These are phyloP conservation scores for Aquilaria sinensis DNA, from an alignment of 345 rosid genomes.

Conservation along the genomic window DNA sequence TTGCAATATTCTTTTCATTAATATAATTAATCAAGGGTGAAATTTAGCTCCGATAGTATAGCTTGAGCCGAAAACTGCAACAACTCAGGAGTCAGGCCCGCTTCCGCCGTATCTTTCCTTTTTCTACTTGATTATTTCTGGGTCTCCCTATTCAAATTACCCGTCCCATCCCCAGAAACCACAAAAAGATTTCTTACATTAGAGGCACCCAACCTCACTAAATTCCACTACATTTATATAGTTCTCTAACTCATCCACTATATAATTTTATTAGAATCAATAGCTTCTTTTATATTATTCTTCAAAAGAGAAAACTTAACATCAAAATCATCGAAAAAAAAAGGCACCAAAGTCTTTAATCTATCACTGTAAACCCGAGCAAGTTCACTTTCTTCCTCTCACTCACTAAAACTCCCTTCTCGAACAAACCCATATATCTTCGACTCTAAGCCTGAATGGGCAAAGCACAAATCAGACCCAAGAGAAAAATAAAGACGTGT, in stretches of 20 bases:
- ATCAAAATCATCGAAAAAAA: conserved; percentile 38
- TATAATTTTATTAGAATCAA: conserved; percentile 37
- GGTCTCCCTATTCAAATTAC: conserved; percentile 24
- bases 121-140: conserved; percentile 26
- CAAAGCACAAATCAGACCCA: conserved; percentile 48
- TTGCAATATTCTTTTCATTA: no score
- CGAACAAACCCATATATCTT: conserved; percentile 43
- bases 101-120: conserved; percentile 32
- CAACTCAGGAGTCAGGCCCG: conserved; percentile 25
- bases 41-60: no score
- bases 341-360: conserved; percentile 25
- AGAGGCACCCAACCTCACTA: conserved; percentile 30
- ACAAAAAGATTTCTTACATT: conserved; percentile 28
- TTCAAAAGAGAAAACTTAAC: conserved; percentile 31
- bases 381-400: conserved; percentile 30
- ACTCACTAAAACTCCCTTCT: conserved; percentile 33
- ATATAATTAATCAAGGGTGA: no score
- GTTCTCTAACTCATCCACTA: conserved; percentile 32
- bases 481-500: conserved; percentile 32
- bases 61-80: conserved; percentile 10
- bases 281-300: conserved; percentile 33
- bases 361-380: conserved; percentile 29
- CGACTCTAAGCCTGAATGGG: conserved; percentile 47
- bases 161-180: conserved; percentile 19
- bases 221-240: conserved; percentile 35